Conservation (phyloP, 2,329 filamentous ascomycete species). For the Parafenestella ontariensis region DNA sequence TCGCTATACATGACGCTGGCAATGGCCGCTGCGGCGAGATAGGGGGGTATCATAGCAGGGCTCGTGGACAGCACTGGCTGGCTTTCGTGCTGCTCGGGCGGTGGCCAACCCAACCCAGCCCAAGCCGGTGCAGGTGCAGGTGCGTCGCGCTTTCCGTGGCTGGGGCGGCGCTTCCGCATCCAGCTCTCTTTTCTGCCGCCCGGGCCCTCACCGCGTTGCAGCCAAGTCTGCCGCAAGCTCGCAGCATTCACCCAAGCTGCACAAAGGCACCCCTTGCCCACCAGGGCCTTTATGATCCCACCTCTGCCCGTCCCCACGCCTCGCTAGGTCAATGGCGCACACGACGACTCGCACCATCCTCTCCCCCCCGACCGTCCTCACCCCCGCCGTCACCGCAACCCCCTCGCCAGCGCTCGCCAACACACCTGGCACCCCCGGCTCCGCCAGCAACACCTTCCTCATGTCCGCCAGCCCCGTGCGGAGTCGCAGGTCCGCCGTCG, state of each 20-base stretch:
- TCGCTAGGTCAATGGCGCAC: slow-evolving; percentile 41
- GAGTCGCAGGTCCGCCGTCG: slow-evolving; percentile 59
- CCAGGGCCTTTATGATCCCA: slow-evolving; percentile 23
- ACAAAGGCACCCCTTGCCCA: slow-evolving; percentile 28
- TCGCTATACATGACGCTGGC: too few species aligned
- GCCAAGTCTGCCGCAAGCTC: too few species aligned
- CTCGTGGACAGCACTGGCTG: too few species aligned
- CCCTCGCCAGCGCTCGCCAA: slow-evolving; percentile 54
- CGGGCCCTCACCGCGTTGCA: slow-evolving; percentile 22
- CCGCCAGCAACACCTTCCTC: slow-evolving; percentile 83
- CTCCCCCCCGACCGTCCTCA: slow-evolving; percentile 24
- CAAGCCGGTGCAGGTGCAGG: background rate
- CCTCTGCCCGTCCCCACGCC: slow-evolving; percentile 11
- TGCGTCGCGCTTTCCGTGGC: slow-evolving; percentile 11
- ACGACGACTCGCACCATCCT: slow-evolving; percentile 26
- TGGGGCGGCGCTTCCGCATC: slow-evolving; percentile 22
- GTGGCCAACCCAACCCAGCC: too few species aligned
- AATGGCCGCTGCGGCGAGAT: too few species aligned
- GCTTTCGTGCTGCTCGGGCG: too few species aligned
- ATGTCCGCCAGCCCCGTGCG: slow-evolving; percentile 78
- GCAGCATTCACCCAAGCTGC: slow-evolving; percentile 19
- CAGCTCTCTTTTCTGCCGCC: slow-evolving; percentile 16
- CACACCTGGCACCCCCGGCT: slow-evolving; percentile 58
- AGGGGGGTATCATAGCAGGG: too few species aligned
- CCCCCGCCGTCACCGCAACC: slow-evolving; percentile 40